A percentile compares a stretch with the other conserved stretches of the same genome.
Conservation (phyloP, 805 yeast species). For the Metschnikowia gelsemii region DNA sequence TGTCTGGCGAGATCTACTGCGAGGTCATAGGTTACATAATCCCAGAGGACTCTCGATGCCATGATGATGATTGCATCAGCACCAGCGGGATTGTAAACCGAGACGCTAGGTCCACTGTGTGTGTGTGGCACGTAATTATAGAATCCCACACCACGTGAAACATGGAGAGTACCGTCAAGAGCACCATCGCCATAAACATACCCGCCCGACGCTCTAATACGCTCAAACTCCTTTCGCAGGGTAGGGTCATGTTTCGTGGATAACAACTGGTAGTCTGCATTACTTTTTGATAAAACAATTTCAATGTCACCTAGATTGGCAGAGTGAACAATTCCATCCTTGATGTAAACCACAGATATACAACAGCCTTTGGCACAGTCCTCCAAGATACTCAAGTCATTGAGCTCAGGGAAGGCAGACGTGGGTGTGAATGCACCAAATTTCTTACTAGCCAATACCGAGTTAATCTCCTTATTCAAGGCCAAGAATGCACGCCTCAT, state of each 20-base stretch:
- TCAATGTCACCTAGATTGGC: conserved; percentile 92
- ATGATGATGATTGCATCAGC: conserved; percentile 82
- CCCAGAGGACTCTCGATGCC: conserved; percentile 86
- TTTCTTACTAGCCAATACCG: conserved; percentile 46
- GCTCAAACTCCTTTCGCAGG: conserved; percentile 69
- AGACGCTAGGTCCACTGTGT: conserved; percentile 81
- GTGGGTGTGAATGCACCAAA: conserved; percentile 40
- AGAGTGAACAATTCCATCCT: conserved; percentile 65
- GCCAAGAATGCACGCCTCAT: conserved; percentile 76
- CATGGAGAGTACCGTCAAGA: conserved; percentile 76
- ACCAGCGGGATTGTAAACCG: conserved; percentile 56
- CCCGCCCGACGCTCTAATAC: conserved; percentile 91
- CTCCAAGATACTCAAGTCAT: conserved; percentile 53
- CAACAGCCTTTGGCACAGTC: conserved; percentile 84
- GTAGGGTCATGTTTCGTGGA: conserved; percentile 86
- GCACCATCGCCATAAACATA: conserved; percentile 81
- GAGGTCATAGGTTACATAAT: conserved; percentile 71
- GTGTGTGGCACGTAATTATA: conserved; percentile 83
- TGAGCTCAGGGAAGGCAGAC: conserved; percentile 41
- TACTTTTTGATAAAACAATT: conserved; percentile 73
- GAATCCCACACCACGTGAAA: conserved; percentile 91
- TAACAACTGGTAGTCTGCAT: conserved; percentile 74
- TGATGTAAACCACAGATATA: conserved; percentile 76
- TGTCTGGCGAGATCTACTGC: conserved; percentile 90
- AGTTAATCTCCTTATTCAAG: conserved; percentile 80